A percentile compares a stretch with the other conserved stretches of the same genome.
Conservation (phyloP, 306 rosid genomes). For the Dalbergia cultrata region DNA sequence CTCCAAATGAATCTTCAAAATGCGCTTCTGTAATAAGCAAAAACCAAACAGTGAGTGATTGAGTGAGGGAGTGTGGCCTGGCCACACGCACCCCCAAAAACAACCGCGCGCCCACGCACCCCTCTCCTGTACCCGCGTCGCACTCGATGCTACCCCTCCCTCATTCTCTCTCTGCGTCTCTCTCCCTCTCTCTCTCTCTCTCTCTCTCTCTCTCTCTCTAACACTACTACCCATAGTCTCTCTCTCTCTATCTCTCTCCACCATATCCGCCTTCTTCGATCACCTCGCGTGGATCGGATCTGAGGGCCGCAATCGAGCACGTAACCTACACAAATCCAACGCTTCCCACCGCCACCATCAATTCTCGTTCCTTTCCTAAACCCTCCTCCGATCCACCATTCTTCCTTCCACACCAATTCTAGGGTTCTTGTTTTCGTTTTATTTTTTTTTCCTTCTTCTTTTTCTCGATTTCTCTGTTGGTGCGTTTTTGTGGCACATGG, state of each 20-base stretch:
- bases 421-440: slow-evolving; percentile 55
- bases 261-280: slow-evolving; percentile 35
- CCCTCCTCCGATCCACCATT: neutral
- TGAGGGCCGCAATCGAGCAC: neutral
- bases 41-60: no score
- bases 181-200: slow-evolving; percentile 13
- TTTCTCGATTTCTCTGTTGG: neutral
- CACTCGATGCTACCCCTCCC: slow-evolving; percentile 33
- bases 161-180: neutral
- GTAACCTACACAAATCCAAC: neutral
- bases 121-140: slow-evolving; percentile 48
- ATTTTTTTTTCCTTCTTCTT: slow-evolving; percentile 5
- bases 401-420: slow-evolving; percentile 38
- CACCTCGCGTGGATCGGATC: slow-evolving; percentile 78
- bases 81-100: slow-evolving; percentile 44
- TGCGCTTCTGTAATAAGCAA: no score
- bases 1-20: no score
- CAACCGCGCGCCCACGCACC: neutral
- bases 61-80: no score
- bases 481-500: slow-evolving; percentile 33
- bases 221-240: neutral
- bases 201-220: no score
- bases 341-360: slow-evolving; percentile 65
- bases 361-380: slow-evolving; percentile 27
- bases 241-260: neutral